Conservation (phyloP, 1,139 yeast species). For the Saccharomyces uvarum region DNA sequence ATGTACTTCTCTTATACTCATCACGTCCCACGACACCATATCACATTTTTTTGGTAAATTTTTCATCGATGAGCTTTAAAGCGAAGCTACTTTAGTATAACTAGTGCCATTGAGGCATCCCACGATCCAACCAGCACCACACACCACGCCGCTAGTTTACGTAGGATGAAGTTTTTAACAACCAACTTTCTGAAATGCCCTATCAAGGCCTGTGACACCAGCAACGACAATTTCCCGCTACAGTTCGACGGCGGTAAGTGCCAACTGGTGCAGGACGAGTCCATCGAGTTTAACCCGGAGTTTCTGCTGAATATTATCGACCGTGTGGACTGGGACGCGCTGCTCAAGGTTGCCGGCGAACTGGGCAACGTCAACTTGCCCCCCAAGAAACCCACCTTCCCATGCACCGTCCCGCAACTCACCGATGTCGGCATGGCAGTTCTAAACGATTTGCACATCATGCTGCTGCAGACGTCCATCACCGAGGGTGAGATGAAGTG, state of each 20-base stretch:
- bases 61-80: conserved; percentile 1
- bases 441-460: conserved; percentile 65
- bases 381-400: conserved; percentile 42
- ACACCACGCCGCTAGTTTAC: background rate
- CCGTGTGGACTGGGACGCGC: conserved; percentile 82
- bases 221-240: conserved; percentile 76
- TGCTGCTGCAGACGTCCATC: conserved; percentile 80
- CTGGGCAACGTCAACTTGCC: conserved; percentile 59
- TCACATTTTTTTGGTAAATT: background rate
- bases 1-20: background rate
- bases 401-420: conserved; percentile 31
- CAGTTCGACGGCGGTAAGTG: conserved; percentile 51
- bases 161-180: conserved; percentile 76
- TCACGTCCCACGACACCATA: background rate
- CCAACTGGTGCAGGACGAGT: conserved; percentile 59
- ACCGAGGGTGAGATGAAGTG: conserved; percentile 86
- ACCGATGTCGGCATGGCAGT: conserved; percentile 50
- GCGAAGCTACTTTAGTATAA: background rate
- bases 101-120: background rate
- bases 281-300: conserved; percentile 76
- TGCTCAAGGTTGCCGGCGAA: conserved; percentile 67
- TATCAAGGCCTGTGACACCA: conserved; percentile 67
- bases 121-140: background rate
- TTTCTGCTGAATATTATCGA: conserved; percentile 72
- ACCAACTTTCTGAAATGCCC: conserved; percentile 95